Percentiles rank a stretch among this genome's conserved stretches.
Evolutionary conservation across 2,329 filamentous ascomycete genomes (phyloP).

Genomic region (Aspergillus sp.): DNA sequence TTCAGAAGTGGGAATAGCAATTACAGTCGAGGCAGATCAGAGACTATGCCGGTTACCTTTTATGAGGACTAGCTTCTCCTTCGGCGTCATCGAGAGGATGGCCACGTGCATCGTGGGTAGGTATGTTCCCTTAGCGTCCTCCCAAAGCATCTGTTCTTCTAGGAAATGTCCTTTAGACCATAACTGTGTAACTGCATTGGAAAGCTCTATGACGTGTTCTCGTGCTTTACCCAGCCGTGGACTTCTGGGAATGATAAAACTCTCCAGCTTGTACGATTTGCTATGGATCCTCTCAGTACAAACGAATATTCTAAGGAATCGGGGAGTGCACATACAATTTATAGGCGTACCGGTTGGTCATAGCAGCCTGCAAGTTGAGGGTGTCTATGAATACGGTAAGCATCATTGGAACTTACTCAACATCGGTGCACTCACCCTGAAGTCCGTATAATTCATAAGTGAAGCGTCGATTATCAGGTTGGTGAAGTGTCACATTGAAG

Average conservation of each 20-base stretch:
- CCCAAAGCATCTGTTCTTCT: background rate
- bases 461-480: background rate
- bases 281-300: background rate
- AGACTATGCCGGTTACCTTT: background rate
- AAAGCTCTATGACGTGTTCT: background rate
- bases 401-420: background rate
- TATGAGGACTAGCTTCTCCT: background rate
- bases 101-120: background rate
- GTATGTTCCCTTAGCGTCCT: background rate
- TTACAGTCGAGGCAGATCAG: too few species aligned
- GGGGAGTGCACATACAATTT: background rate
- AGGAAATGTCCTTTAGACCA: background rate
- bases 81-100: background rate
- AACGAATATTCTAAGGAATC: background rate
- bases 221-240: background rate
- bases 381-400: background rate
- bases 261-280: background rate
- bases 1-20: too few species aligned
- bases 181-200: background rate
- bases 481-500: background rate
- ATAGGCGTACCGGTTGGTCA: background rate
- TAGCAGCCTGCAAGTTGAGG: background rate
- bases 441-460: background rate
- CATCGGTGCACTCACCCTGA: background rate
- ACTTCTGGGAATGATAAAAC: background rate